Evolutionary conservation across 305 asterid genomes (phyloP), one percentile per base, ranked within the genome.

Genomic region (Salvia sclarea): DNA sequence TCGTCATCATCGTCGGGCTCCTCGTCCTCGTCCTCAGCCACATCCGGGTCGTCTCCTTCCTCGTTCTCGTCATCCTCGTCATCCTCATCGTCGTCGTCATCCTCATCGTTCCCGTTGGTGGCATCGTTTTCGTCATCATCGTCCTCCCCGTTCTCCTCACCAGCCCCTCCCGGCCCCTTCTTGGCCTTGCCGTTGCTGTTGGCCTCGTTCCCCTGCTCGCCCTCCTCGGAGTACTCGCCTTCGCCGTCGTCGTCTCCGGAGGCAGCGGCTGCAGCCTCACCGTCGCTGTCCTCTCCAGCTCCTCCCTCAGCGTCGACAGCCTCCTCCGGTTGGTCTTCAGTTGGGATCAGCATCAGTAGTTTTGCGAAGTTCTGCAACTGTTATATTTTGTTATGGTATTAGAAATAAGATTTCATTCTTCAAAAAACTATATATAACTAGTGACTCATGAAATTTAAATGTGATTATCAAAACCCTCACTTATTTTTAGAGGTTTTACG

Each of bases 251-350:
- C 84, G 3, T 70, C 84, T 2, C 68, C 79, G 50, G 18, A 24
- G 35, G 68, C 83, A 13, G 69, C 84, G 4, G 62, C 75, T 9
- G 60, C 82, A 8, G 79, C 62, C 5, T 76, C 81, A 9, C 44
- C 71, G 0, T 73, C 76, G 6, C 74, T 76, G 4, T 67, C 78
- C 13, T 79, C 83, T 50, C 77, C 81, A n/a, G 76, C 84, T 66
- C 79, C 84, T 73, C 76, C 92, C 72, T 81, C 92, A 0, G 85
- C 87, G 47, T 82, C 92, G 35, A 81, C 84, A 41, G 61, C 75
- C 60, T 81, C 75, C 8, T 81, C 75, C 8, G 45, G 16, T 66
- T 69, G 81, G 56, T 73, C 61, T 67, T 28, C 54, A 9, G 11
- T 67, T 57, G 76, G 60, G 21, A 22, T 70, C 79, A 63, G 20